These are phyloP conservation scores for Serendipita sp. DNA, from an alignment of 768 basidiomycete genomes.

Conservation along the genomic window DNA sequence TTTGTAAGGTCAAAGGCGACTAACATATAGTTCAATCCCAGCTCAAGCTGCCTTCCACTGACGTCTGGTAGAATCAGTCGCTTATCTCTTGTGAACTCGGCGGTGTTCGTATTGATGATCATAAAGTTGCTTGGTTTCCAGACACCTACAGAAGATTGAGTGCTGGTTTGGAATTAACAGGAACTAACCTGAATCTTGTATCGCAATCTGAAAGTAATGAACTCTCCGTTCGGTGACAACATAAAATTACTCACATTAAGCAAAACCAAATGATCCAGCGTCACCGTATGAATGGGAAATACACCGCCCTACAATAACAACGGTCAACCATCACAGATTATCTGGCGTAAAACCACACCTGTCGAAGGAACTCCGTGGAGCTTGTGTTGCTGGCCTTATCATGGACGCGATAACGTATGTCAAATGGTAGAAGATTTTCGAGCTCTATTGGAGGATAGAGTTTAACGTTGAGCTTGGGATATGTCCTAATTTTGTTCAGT, in stretches of 20 bases:
- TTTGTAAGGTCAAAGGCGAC: slow-evolving; percentile 20
- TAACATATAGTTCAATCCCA: slow-evolving; percentile 82
- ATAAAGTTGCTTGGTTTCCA: slow-evolving; percentile 77
- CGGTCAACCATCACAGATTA: not conserved
- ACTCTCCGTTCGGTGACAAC: not conserved
- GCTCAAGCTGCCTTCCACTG: slow-evolving; percentile 56
- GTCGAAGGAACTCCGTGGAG: slow-evolving; percentile 49
- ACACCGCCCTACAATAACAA: slow-evolving; percentile 49
- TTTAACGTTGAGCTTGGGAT: slow-evolving; percentile 70
- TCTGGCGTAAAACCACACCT: slow-evolving; percentile 22
- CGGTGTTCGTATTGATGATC: slow-evolving; percentile 88
- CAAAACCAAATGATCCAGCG: slow-evolving; percentile 75
- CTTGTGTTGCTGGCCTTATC: slow-evolving; percentile 62
- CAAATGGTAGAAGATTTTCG: slow-evolving; percentile 89
- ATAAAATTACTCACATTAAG: slow-evolving; percentile 46
- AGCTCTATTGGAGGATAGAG: slow-evolving; percentile 89
- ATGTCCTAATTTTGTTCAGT: slow-evolving; percentile 28
- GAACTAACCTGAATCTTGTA: slow-evolving; percentile 73
- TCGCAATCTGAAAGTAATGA: slow-evolving; percentile 18
- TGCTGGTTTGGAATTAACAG: not conserved
- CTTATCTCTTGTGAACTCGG: slow-evolving; percentile 74
- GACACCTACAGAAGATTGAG: slow-evolving; percentile 5
- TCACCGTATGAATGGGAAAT: slow-evolving; percentile 94
- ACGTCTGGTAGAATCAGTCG: slow-evolving; percentile 57
- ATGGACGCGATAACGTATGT: slow-evolving; percentile 89